Conservation (phyloP, 768 basidiomycete species). For the Russula olivacea region DNA sequence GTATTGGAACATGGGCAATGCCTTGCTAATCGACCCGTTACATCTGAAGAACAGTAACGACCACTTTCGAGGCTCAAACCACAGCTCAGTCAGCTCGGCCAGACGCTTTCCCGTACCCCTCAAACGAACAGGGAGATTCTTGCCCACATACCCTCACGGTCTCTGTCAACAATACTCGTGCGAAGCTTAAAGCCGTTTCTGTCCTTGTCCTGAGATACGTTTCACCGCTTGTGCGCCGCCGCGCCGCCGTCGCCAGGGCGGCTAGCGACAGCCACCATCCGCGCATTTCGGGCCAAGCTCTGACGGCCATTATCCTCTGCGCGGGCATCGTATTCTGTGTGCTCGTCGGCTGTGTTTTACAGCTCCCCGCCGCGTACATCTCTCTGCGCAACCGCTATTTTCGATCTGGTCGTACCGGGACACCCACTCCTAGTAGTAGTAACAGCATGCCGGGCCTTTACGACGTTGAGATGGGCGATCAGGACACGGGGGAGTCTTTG, state of each 20-base stretch:
- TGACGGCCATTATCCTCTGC: slow-evolving; percentile 7
- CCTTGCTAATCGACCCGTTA: background rate
- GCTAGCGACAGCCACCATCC: too few species aligned
- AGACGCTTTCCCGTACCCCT: background rate
- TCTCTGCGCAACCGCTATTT: background rate
- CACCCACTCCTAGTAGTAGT: background rate
- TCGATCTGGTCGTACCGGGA: background rate
- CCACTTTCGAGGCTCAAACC: background rate
- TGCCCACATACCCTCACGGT: too few species aligned
- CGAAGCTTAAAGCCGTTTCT: background rate
- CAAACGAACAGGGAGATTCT: background rate
- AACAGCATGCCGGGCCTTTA: background rate
- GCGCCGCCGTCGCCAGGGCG: background rate
- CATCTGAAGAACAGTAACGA: background rate
- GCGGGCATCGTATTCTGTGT: slow-evolving; percentile 4
- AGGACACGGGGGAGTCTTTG: background rate
- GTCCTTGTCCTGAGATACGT: background rate
- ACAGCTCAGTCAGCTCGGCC: background rate
- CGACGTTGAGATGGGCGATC: slow-evolving; percentile 2
- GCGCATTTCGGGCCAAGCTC: slow-evolving; percentile 6
- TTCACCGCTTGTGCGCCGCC: background rate
- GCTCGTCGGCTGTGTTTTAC: slow-evolving; percentile 6
- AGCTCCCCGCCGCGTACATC: background rate
- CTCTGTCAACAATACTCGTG: background rate
- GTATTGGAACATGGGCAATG: too few species aligned